Percentiles rank a stretch among this genome's conserved stretches.
Conservation (phyloP, 2,329 filamentous ascomycete genomes). For the Monosporascus sp. region DNA sequence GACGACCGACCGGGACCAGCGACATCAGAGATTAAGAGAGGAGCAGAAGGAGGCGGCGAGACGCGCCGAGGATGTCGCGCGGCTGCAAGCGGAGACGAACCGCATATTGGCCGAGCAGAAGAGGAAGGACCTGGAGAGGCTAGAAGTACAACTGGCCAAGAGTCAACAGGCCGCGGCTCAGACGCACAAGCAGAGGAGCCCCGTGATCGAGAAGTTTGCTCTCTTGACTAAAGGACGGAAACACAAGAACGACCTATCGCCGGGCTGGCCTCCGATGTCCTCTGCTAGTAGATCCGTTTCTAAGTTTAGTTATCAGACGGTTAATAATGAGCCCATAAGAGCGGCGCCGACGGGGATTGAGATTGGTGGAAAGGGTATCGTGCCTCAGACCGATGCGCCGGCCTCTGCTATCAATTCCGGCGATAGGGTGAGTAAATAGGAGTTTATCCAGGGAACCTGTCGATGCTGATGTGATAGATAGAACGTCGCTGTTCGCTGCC, state of each 20-base stretch:
- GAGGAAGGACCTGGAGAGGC: conserved; percentile 40
- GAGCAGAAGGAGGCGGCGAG: conserved; percentile 22
- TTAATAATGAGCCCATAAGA: conserved; percentile 13
- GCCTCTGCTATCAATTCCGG: conserved; percentile 75
- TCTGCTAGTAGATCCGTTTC: conserved; percentile 22
- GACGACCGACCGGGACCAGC: conserved; percentile 13
- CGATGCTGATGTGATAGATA: conserved; percentile 30
- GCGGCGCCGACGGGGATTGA: conserved; percentile 30
- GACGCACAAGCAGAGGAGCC: conserved; percentile 29
- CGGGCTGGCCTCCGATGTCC: conserved; percentile 26
- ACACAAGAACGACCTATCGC: conserved; percentile 30
- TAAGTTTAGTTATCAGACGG: conserved; percentile 20
- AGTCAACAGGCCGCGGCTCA: conserved; percentile 20
- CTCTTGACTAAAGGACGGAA: conserved; percentile 38
- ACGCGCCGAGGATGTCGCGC: conserved; percentile 34
- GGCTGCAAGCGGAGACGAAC: conserved; percentile 41
- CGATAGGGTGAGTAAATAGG: conserved; percentile 57
- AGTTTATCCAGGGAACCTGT: conserved; percentile 3
- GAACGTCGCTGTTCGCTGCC: conserved; percentile 68
- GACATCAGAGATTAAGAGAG: conserved; percentile 11
- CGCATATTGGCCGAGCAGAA: conserved; percentile 45
- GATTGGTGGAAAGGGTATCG: conserved; percentile 39
- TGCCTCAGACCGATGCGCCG: conserved; percentile 64
- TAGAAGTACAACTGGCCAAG: conserved; percentile 37
- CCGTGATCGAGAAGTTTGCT: conserved; percentile 43